phyloP scores from a whole-genome alignment of 2,329 filamentous ascomycete species.

The Dothideomycetes sp. region DNA sequence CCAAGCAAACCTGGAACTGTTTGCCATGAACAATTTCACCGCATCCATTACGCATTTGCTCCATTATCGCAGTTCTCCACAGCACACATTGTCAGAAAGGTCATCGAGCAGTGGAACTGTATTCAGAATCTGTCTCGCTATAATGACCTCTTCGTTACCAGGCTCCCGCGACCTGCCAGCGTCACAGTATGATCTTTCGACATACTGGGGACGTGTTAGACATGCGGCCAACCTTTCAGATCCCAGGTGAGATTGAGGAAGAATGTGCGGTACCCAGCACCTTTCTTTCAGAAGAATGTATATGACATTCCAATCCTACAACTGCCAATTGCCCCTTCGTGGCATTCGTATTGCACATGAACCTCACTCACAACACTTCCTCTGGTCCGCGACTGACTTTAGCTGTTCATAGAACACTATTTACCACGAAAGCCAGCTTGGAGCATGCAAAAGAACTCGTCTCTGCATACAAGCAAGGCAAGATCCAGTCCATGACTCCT shows the following conservation, averaged over 20 bases:
- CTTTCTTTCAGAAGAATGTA: background rate
- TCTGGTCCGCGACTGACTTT: background rate
- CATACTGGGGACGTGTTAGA: constrained; percentile 89
- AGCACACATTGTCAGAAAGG: too few species aligned
- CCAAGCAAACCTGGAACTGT: too few species aligned
- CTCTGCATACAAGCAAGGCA: constrained; percentile 75
- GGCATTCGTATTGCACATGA: too few species aligned
- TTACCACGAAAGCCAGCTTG: constrained; percentile 67
- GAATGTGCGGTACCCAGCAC: constrained; percentile 1
- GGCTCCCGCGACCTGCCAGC: constrained; percentile 71
- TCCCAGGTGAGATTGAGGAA: constrained; percentile 64
- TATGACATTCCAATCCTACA: background rate
- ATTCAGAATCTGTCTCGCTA: background rate
- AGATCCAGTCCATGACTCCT: constrained; percentile 68
- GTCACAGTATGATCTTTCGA: constrained; percentile 84
- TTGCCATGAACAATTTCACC: too few species aligned
- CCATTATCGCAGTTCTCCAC: too few species aligned
- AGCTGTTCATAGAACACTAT: constrained; percentile 56
- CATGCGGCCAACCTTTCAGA: constrained; percentile 86
- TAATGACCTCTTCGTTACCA: constrained; percentile 52
- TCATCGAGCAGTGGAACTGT: too few species aligned
- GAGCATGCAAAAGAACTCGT: constrained; percentile 78
- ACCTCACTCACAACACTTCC: too few species aligned
- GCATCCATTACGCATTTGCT: too few species aligned
- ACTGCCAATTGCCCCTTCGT: too few species aligned